phyloP scores from a whole-genome alignment of 805 yeast genomes.

The Kodamaea kakaduensis region DNA sequence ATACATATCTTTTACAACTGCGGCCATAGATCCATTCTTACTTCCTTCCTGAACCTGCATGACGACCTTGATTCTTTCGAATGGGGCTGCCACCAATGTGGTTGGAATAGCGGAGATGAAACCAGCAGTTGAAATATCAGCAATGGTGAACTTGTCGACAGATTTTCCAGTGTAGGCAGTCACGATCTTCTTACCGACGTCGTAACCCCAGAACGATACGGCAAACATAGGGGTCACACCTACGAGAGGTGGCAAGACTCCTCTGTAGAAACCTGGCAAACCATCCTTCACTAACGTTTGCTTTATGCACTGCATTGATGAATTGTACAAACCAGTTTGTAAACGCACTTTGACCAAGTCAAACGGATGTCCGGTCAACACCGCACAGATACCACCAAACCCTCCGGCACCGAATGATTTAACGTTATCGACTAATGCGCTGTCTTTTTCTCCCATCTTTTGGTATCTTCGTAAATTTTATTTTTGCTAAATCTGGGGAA shows the following conservation, averaged over 20 bases:
- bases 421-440: slow-evolving; percentile 64
- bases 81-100: slow-evolving; percentile 95
- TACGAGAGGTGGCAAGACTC: slow-evolving; percentile 89
- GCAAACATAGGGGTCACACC: slow-evolving; percentile 99
- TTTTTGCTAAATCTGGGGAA: slow-evolving; percentile 6
- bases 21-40: slow-evolving; percentile 46
- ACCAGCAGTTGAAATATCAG: slow-evolving; percentile 85
- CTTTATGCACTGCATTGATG: slow-evolving; percentile 64
- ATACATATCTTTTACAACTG: slow-evolving; percentile 65
- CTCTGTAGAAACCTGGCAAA: slow-evolving; percentile 78
- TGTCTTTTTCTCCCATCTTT: slow-evolving; percentile 42
- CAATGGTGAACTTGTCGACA: slow-evolving; percentile 49
- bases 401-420: slow-evolving; percentile 93
- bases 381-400: slow-evolving; percentile 92
- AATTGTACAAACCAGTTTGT: slow-evolving; percentile 71
- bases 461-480: too few relatives aligned
- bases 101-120: slow-evolving; percentile 93
- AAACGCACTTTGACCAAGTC: slow-evolving; percentile 89
- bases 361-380: slow-evolving; percentile 93
- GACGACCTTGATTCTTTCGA: slow-evolving; percentile 92
- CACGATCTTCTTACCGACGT: slow-evolving; percentile 80
- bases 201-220: slow-evolving; percentile 97
- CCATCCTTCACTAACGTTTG: slow-evolving; percentile 73
- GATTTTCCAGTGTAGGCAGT: slow-evolving; percentile 36
- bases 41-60: slow-evolving; percentile 66